Percentiles rank a stretch among this genome's conserved stretches.
Evolutionary conservation across 2,329 filamentous ascomycete species (phyloP).

Genomic region (Talaromyces marneffei): DNA sequence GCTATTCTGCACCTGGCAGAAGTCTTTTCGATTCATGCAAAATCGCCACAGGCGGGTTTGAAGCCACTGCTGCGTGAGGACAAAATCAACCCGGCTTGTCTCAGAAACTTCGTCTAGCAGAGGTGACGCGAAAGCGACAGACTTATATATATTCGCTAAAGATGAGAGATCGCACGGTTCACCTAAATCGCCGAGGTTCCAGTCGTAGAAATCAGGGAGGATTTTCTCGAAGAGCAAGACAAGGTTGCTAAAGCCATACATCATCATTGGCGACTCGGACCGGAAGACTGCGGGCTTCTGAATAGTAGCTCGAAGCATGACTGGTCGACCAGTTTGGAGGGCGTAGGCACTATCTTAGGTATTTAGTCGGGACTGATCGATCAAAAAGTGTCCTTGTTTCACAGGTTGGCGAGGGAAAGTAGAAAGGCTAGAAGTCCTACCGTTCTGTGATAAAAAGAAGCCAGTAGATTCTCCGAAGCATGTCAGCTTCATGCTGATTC

Average conservation of each 20-base stretch:
- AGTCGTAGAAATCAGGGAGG: not conserved
- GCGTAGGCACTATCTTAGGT: not conserved
- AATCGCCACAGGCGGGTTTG: slow-evolving; percentile 6
- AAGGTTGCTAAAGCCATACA: not conserved
- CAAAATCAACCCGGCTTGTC: not conserved
- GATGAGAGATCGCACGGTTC: not conserved
- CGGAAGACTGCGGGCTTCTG: not conserved
- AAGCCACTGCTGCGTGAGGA: slow-evolving; percentile 4
- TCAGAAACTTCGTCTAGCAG: not conserved
- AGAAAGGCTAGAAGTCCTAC: not conserved
- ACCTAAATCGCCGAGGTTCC: not conserved
- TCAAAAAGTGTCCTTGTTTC: not conserved
- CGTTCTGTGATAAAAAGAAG: slow-evolving; percentile 7
- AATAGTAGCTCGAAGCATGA: not conserved
- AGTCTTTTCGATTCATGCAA: not conserved
- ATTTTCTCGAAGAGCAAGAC: not conserved
- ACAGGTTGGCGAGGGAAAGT: too few relatives aligned
- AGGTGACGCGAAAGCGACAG: not conserved
- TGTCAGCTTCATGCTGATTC: not conserved
- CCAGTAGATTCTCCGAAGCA: slow-evolving; percentile 1
- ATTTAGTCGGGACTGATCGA: not conserved
- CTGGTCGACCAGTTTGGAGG: not conserved
- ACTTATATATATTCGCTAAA: not conserved
- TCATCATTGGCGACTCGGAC: not conserved
- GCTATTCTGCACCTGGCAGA: not conserved